Evolutionary conservation across 257 asterid species (phyloP).

Genomic region (Scutellaria galericulata): DNA sequence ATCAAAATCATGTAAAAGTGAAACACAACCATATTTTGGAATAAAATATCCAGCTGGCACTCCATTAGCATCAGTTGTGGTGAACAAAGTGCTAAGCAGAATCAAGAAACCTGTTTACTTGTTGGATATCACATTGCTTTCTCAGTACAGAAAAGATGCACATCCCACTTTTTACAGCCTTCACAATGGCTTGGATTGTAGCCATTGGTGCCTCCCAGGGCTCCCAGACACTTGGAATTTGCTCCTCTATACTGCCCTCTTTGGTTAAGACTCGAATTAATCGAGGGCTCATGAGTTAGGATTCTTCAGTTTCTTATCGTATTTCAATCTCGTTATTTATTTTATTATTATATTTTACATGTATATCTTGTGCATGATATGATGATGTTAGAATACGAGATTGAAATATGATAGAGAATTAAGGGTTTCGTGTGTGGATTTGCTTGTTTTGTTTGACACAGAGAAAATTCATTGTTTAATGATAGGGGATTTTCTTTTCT

Average conservation of each 20-base stretch:
- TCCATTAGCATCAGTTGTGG: slow-evolving; percentile 51
- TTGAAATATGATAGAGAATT: background rate
- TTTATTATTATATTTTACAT: background rate
- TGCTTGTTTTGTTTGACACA: slow-evolving; percentile 11
- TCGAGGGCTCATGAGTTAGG: background rate
- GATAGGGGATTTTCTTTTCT: slow-evolving; percentile 9
- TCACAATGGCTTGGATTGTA: slow-evolving; percentile 76
- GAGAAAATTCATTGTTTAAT: slow-evolving; percentile 32
- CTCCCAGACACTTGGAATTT: slow-evolving; percentile 95
- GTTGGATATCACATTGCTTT: slow-evolving; percentile 72
- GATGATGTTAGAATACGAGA: background rate
- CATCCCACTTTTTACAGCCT: slow-evolving; percentile 71
- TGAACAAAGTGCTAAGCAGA: slow-evolving; percentile 79
- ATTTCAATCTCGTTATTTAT: background rate
- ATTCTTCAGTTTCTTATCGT: too few species aligned
- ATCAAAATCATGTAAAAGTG: slow-evolving; percentile 64
- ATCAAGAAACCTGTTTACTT: slow-evolving; percentile 78
- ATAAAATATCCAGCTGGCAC: slow-evolving; percentile 68
- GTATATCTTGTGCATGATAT: background rate
- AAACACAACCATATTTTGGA: slow-evolving; percentile 65
- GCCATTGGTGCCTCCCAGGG: slow-evolving; percentile 99
- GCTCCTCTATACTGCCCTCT: slow-evolving; percentile 67
- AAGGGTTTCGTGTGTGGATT: background rate
- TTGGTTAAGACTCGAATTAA: slow-evolving; percentile 32
- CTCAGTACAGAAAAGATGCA: slow-evolving; percentile 86